Evolutionary conservation across 192 early-diverging fungal species (phyloP).

Genomic region (Jimgerdemannia lactiflua): DNA sequence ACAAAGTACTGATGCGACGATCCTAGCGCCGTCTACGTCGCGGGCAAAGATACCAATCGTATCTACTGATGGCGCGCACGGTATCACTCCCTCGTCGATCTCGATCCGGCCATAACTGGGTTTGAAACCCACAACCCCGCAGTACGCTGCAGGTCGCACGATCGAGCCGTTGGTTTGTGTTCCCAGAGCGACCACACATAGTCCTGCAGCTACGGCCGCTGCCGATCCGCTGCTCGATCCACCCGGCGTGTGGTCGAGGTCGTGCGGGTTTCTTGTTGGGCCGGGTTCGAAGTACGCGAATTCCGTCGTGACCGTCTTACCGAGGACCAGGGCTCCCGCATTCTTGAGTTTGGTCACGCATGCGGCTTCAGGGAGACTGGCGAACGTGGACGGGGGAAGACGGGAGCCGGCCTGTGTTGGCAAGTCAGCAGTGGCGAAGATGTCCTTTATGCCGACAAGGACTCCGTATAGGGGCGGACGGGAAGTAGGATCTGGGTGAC

Average conservation of each 20-base stretch:
- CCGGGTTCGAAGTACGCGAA: slow-evolving; percentile 7
- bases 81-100: slow-evolving; percentile 48
- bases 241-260: slow-evolving; percentile 12
- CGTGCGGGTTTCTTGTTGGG: slow-evolving; percentile 14
- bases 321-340: not conserved
- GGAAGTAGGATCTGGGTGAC: not conserved
- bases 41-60: slow-evolving; percentile 46
- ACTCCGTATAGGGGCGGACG: not conserved
- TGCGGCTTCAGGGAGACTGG: not conserved
- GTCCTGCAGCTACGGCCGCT: slow-evolving; percentile 12
- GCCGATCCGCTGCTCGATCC: slow-evolving; percentile 26
- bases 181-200: slow-evolving; percentile 37
- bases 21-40: not conserved
- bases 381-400: not conserved
- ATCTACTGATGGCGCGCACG: slow-evolving; percentile 50
- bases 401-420: not conserved
- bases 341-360: not conserved
- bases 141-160: slow-evolving; percentile 54
- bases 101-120: slow-evolving; percentile 50
- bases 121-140: slow-evolving; percentile 58
- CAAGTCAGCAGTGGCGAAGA: not conserved
- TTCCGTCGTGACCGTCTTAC: slow-evolving; percentile 12
- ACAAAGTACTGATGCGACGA: not conserved
- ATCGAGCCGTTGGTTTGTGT: slow-evolving; percentile 60
- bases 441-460: slow-evolving; percentile 1